Conservation (phyloP, 2,329 filamentous ascomycete genomes). For the Allantophomopsis lycopodina region DNA sequence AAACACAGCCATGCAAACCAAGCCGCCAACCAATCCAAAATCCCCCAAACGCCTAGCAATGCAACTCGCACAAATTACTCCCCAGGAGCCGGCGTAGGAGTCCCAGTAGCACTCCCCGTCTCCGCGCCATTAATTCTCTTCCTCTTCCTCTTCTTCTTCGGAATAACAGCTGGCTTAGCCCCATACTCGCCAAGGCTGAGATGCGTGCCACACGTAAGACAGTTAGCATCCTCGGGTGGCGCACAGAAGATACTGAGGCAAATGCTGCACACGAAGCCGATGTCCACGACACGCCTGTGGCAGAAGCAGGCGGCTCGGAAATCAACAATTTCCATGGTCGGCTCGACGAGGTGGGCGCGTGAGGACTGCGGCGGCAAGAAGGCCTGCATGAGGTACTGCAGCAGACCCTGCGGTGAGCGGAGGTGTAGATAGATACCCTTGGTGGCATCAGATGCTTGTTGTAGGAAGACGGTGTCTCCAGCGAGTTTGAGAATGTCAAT, state of each 20-base stretch:
- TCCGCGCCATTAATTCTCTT: slow-evolving; percentile 46
- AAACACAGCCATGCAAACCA: no score
- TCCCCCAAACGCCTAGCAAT: no score
- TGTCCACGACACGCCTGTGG: slow-evolving; percentile 78
- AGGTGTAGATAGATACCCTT: slow-evolving; percentile 55
- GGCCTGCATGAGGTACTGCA: slow-evolving; percentile 91
- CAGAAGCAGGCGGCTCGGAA: slow-evolving; percentile 98
- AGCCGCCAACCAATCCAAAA: no score
- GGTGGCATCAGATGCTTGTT: slow-evolving; percentile 73
- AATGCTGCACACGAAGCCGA: slow-evolving; percentile 91
- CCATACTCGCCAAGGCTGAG: slow-evolving; percentile 67
- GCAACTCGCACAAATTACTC: slow-evolving; percentile 1
- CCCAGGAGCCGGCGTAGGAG: slow-evolving; percentile 42
- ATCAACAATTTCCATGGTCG: slow-evolving; percentile 77
- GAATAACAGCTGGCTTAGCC: slow-evolving; percentile 61
- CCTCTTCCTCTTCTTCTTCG: slow-evolving; percentile 63
- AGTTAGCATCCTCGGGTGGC: slow-evolving; percentile 48
- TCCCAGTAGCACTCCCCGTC: slow-evolving; percentile 45
- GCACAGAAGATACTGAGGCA: slow-evolving; percentile 75
- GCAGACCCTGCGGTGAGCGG: slow-evolving; percentile 51
- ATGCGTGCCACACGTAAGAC: slow-evolving; percentile 71
- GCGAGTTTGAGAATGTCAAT: slow-evolving; percentile 85
- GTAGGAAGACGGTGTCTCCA: slow-evolving; percentile 79
- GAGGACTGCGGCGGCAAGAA: slow-evolving; percentile 63
- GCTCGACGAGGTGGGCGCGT: slow-evolving; percentile 55